Evolutionary conservation across 202 grass and related monocot species (phyloP).

Genomic region (Schoenoplectus tabernaemontani): DNA sequence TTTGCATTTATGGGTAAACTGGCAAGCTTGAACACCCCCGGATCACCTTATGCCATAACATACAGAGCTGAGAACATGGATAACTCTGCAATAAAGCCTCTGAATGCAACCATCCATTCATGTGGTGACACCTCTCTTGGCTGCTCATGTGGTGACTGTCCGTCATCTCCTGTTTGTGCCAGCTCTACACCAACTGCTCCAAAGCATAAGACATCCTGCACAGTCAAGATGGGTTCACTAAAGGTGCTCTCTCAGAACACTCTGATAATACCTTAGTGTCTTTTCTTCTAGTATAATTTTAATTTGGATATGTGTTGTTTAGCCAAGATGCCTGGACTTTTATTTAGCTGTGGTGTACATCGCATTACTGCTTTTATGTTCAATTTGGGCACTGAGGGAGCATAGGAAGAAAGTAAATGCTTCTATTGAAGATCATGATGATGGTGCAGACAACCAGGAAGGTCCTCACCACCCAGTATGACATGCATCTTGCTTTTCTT

Average conservation of each 20-base stretch:
- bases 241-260: constrained; percentile 40
- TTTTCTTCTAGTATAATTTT: background rate
- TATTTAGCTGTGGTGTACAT: constrained; percentile 64
- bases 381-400: constrained; percentile 39
- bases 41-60: constrained; percentile 79
- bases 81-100: constrained; percentile 56
- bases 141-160: constrained; percentile 95
- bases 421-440: constrained; percentile 34
- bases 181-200: constrained; percentile 36
- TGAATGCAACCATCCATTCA: constrained; percentile 88
- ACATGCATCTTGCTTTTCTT: background rate
- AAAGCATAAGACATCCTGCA: constrained; percentile 45
- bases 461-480: constrained; percentile 11
- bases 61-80: constrained; percentile 49
- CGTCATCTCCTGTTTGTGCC: constrained; percentile 61
- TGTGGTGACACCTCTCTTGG: constrained; percentile 87
- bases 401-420: constrained; percentile 38
- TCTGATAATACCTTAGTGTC: background rate
- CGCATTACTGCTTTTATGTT: constrained; percentile 40
- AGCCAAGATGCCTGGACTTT: constrained; percentile 97
- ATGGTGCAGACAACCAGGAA: constrained; percentile 23
- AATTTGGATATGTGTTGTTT: constrained; percentile 28
- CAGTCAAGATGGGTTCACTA: constrained; percentile 66
- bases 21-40: constrained; percentile 45
- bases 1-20: constrained; percentile 71